Conservation (phyloP, 83 land plant genomes). For the Thuja plicata region DNA sequence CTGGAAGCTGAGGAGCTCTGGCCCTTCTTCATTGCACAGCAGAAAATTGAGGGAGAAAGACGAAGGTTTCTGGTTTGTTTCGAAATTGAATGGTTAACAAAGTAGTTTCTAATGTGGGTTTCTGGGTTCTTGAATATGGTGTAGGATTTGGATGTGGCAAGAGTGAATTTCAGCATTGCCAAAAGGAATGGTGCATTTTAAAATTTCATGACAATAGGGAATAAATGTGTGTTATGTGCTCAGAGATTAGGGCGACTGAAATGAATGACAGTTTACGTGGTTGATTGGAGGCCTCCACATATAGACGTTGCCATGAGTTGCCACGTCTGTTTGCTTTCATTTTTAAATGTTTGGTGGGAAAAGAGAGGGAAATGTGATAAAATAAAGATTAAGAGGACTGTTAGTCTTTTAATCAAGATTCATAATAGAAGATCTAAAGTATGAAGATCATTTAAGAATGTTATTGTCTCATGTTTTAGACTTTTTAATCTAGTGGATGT, state of each 20-base stretch:
- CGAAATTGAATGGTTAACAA: not conserved
- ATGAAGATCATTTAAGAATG: too few relatives aligned
- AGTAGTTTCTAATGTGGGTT: not conserved
- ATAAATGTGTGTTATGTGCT: not conserved
- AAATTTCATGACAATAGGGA: not conserved
- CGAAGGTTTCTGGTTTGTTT: not conserved
- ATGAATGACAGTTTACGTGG: not conserved
- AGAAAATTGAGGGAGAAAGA: not conserved
- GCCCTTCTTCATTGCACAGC: not conserved
- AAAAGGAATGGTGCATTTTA: not conserved
- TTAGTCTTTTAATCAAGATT: too few relatives aligned
- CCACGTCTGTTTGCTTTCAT: not conserved
- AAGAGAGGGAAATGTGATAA: not conserved
- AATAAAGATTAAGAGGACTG: too few relatives aligned
- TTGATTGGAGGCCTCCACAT: not conserved
- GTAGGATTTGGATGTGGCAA: not conserved
- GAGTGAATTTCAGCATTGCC: not conserved
- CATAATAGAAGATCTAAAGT: too few relatives aligned
- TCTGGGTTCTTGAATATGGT: not conserved
- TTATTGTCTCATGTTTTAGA: too few relatives aligned
- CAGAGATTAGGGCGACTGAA: not conserved
- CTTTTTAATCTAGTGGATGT: too few relatives aligned
- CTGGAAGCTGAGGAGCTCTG: not conserved
- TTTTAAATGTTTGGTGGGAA: not conserved
- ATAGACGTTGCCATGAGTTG: not conserved